Evolutionary conservation across 2,329 filamentous ascomycete species (phyloP).

Genomic region (Penicillium brevicompactum): DNA sequence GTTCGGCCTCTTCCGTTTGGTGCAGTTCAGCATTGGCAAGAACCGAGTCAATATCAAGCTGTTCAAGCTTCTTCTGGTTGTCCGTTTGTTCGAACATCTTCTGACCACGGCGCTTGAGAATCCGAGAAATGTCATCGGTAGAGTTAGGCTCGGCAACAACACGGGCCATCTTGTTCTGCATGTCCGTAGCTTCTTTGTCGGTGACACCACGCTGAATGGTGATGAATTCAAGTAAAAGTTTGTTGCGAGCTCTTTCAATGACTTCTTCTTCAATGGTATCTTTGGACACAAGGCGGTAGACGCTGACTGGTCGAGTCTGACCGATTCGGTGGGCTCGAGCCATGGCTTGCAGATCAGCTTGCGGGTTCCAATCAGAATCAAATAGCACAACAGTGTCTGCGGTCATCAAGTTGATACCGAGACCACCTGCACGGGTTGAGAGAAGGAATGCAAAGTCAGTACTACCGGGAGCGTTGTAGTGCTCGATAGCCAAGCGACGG

Average conservation of each 20-base stretch:
- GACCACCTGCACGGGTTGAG: conserved; percentile 90
- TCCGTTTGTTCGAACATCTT: conserved; percentile 98
- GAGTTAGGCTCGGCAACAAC: conserved; percentile 78
- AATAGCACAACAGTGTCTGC: conserved; percentile 97
- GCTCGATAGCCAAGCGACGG: conserved; percentile 91
- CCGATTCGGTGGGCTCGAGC: conserved; percentile 96
- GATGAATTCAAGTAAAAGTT: conserved; percentile 94
- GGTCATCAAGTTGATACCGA: conserved; percentile 99
- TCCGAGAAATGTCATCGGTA: conserved; percentile 91
- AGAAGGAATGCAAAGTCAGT: conserved; percentile 95
- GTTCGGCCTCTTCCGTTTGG: conserved; percentile 91
- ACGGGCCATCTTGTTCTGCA: conserved; percentile 75
- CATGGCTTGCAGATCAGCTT: conserved; percentile 98
- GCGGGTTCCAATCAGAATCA: conserved; percentile 95
- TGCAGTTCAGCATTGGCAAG: conserved; percentile 96
- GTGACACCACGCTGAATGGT: conserved; percentile 97
- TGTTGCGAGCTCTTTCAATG: conserved; percentile 92
- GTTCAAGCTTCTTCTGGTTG: conserved; percentile 94
- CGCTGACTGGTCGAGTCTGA: conserved; percentile 92
- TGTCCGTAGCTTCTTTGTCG: conserved; percentile 83
- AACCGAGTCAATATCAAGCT: conserved; percentile 96
- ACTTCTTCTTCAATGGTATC: conserved; percentile 99
- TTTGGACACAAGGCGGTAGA: conserved; percentile 95
- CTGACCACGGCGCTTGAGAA: conserved; percentile 96
- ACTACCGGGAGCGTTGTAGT: conserved; percentile 96